phyloP scores from a whole-genome alignment of 176 grass and related monocot species.

The Phragmites australis region DNA sequence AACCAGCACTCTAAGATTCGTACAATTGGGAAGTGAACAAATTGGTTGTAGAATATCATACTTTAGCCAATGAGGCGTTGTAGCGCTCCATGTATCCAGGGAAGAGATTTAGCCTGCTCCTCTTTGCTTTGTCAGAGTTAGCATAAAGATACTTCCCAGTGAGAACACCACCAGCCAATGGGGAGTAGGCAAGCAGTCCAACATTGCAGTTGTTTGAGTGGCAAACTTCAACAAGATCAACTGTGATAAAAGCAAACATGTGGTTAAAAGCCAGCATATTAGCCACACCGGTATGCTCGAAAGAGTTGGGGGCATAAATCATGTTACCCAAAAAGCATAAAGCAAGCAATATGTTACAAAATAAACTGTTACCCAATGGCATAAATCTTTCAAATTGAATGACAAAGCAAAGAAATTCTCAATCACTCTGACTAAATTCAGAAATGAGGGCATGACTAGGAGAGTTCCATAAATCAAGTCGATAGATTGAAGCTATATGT shows the following conservation, averaged over 20 bases:
- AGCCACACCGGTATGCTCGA: not conserved
- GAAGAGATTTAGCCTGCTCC: slow-evolving; percentile 76
- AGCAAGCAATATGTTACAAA: not conserved
- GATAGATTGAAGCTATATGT: not conserved
- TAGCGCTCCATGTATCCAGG: slow-evolving; percentile 91
- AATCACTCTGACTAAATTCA: not conserved
- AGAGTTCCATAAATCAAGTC: not conserved
- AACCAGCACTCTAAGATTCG: not conserved
- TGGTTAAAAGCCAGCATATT: not conserved
- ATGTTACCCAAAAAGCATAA: not conserved
- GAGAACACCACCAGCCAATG: slow-evolving; percentile 72
- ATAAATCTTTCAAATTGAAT: no score
- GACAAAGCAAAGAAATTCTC: no score
- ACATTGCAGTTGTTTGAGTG: slow-evolving; percentile 86
- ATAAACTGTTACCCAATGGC: not conserved
- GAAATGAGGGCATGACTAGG: not conserved
- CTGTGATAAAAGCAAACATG: slow-evolving; percentile 39
- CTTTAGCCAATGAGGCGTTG: slow-evolving; percentile 74
- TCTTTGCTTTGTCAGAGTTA: slow-evolving; percentile 42
- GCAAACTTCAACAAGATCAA: slow-evolving; percentile 94
- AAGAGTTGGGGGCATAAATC: no score
- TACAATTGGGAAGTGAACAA: not conserved
- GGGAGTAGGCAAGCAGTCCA: slow-evolving; percentile 91
- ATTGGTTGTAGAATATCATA: slow-evolving; percentile 22
- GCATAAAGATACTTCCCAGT: slow-evolving; percentile 81